These are phyloP conservation scores for Aureococcus anophagefferens DNA, from an alignment of 108 stramenopile species.

Conservation along the genomic window DNA sequence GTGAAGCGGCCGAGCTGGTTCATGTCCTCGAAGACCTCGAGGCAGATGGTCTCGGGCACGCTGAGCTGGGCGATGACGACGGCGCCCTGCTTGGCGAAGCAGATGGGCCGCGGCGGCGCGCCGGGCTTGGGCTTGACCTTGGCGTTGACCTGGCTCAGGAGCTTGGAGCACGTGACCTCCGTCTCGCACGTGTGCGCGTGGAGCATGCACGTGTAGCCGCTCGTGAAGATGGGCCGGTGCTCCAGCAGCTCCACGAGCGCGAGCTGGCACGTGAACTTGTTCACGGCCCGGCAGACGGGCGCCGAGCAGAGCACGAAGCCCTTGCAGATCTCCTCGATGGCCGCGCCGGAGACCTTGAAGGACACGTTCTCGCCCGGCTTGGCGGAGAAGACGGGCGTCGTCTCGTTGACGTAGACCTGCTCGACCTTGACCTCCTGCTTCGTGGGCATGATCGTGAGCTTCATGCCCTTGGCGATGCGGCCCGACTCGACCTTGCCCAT, in stretches of 20 bases:
- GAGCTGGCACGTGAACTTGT: slow-evolving; percentile 53
- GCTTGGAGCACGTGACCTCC: slow-evolving; percentile 69
- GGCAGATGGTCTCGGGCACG: slow-evolving; percentile 61
- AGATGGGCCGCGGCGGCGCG: background rate
- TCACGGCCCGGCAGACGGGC: slow-evolving; percentile 70
- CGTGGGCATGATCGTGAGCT: slow-evolving; percentile 88
- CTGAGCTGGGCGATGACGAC: slow-evolving; percentile 64
- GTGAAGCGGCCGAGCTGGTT: slow-evolving; percentile 95
- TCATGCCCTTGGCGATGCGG: slow-evolving; percentile 68
- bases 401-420: slow-evolving; percentile 83
- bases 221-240: slow-evolving; percentile 84
- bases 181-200: slow-evolving; percentile 93
- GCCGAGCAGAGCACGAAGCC: slow-evolving; percentile 87
- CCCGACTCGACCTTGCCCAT: slow-evolving; percentile 98
- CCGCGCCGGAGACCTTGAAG: slow-evolving; percentile 70
- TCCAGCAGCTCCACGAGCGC: slow-evolving; percentile 85
- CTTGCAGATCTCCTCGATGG: slow-evolving; percentile 80
- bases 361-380: slow-evolving; percentile 98
- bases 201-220: slow-evolving; percentile 90
- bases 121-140: background rate
- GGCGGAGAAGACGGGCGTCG: slow-evolving; percentile 61
- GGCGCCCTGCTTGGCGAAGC: slow-evolving; percentile 59
- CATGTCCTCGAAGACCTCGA: slow-evolving; percentile 78
- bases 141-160: background rate
- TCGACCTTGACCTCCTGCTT: slow-evolving; percentile 76